Percentiles rank a stretch among this genome's conserved stretches.
Evolutionary conservation across 129 eudicot species (phyloP).

Genomic region (Pittosporum tobira): DNA sequence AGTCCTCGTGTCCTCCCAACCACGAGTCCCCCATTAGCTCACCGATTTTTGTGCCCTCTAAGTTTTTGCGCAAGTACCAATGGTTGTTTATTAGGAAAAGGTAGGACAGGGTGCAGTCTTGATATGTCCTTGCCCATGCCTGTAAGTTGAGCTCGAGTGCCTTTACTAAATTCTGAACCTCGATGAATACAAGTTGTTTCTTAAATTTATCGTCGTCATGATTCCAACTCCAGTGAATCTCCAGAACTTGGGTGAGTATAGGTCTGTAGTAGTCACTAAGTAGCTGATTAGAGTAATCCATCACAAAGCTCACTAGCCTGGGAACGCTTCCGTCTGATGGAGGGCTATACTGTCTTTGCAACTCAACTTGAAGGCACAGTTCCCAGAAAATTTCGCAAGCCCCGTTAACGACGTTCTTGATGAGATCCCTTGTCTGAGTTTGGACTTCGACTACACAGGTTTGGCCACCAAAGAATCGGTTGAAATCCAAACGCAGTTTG

Average conservation of each 20-base stretch:
- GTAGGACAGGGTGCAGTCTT: conserved; percentile 42
- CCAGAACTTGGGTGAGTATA: conserved; percentile 47
- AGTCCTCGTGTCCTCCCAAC: conserved; percentile 39
- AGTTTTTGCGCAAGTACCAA: conserved; percentile 41
- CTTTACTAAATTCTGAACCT: conserved; percentile 40
- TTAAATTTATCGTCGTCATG: conserved; percentile 12
- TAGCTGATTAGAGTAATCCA: conserved; percentile 52
- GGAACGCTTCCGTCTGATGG: conserved; percentile 70
- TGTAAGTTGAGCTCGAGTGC: conserved; percentile 59
- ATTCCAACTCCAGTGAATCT: conserved; percentile 67
- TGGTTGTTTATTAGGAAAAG: conserved; percentile 77
- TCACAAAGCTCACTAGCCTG: conserved; percentile 47
- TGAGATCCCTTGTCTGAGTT: conserved; percentile 54
- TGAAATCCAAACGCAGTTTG: conserved; percentile 57
- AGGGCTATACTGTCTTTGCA: conserved; percentile 47
- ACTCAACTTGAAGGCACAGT: conserved; percentile 57
- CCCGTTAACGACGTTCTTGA: conserved; percentile 57
- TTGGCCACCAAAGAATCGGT: conserved; percentile 51
- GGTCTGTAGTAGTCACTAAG: conserved; percentile 53
- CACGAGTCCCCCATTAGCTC: conserved; percentile 70
- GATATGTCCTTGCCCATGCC: conserved; percentile 56
- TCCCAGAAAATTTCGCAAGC: conserved; percentile 56
- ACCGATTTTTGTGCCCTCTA: conserved; percentile 54
- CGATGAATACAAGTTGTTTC: conserved; percentile 25
- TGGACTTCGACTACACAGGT: conserved; percentile 50